Conservation (phyloP, 2,329 filamentous ascomycete species). For the Colletotrichum echinochloae region DNA sequence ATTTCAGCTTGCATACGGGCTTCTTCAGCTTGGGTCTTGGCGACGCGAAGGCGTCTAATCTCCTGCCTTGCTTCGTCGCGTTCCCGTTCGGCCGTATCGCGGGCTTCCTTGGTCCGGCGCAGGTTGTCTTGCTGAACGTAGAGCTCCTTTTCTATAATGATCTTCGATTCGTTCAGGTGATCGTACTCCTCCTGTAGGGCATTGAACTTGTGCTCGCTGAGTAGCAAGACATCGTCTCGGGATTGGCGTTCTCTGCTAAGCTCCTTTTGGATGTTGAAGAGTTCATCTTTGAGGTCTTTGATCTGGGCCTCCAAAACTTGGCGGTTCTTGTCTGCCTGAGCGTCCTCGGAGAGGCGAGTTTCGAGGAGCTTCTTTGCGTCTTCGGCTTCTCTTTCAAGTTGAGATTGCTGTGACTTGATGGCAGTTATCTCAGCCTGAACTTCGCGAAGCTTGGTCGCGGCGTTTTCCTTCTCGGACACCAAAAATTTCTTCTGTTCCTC, state of each 20-base stretch:
- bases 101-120: conserved; percentile 85
- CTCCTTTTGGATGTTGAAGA: conserved; percentile 88
- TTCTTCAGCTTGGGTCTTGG: conserved; percentile 87
- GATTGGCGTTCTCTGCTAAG: conserved; percentile 93
- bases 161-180: conserved; percentile 91
- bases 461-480: conserved; percentile 80
- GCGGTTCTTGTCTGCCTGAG: conserved; percentile 83
- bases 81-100: conserved; percentile 83
- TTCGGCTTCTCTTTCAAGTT: conserved; percentile 87
- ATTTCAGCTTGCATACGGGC: conserved; percentile 86
- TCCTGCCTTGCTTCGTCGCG: conserved; percentile 91
- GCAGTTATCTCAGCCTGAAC: conserved; percentile 90
- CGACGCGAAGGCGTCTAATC: conserved; percentile 82
- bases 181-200: conserved; percentile 88
- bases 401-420: conserved; percentile 84
- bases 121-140: conserved; percentile 95
- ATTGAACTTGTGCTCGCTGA: conserved; percentile 88
- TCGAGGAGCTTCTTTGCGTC: conserved; percentile 90
- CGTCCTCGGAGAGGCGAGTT: conserved; percentile 89
- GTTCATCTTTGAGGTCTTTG: conserved; percentile 84
- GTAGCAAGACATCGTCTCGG: conserved; percentile 90
- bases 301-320: conserved; percentile 89
- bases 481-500: conserved; percentile 83
- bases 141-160: conserved; percentile 97
- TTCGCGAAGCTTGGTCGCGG: conserved; percentile 81